Evolutionary conservation across 495 filamentous ascomycete genomes (phyloP), one percentile per base, ranked within the genome.

Genomic region (Aspergillus ostianus): DNA sequence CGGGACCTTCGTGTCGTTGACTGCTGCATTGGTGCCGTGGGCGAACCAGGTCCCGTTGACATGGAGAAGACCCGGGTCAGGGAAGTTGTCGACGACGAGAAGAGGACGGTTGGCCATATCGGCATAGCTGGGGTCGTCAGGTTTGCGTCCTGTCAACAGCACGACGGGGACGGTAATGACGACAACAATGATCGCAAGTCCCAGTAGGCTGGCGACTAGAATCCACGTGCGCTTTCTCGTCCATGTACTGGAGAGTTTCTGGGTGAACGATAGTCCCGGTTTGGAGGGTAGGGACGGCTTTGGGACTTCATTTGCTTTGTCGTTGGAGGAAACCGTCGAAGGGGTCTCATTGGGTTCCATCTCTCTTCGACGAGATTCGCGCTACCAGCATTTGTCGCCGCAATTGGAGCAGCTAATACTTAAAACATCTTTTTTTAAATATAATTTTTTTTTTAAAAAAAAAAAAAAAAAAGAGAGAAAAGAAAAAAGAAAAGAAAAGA

Each of bases 1-100:
- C 10, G 68, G 58, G 0, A 60, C 58, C 13, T 61, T 7, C 2
- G 69, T 59, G 20, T 66, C 56, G 32, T 61, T 58, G 41, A 64
- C 69, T 18, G 47, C 55, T 9, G 69, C 63, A 32, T 71, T 72
- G 8, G 74, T 76, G 1, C 62, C 73, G 58, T 65, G 74, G 5
- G 74, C 70, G 63, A 67, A 74, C 68, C 70, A 73, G 12, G 67
- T 72, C 5, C 64, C 68, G 55, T 73, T 69, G 51, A 66, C 59
- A n/a, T 70, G 51, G 29, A 73, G 47, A 10, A 74, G 64, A n/a
- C 70, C 70, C 0, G 74, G 74, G 53, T 76, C 73, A 3, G 74
- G 68, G 57, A 77, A 77, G 52, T 77, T 64, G 10, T 66, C 53
- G 9, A 70, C 18, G 2, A 60, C 69, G 10, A 55, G 67, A 15